A percentile compares a stretch with the other conserved stretches of the same genome.
Evolutionary conservation across 2,329 filamentous ascomycete genomes (phyloP).

Genomic region (Diplodia scrobiculata): DNA sequence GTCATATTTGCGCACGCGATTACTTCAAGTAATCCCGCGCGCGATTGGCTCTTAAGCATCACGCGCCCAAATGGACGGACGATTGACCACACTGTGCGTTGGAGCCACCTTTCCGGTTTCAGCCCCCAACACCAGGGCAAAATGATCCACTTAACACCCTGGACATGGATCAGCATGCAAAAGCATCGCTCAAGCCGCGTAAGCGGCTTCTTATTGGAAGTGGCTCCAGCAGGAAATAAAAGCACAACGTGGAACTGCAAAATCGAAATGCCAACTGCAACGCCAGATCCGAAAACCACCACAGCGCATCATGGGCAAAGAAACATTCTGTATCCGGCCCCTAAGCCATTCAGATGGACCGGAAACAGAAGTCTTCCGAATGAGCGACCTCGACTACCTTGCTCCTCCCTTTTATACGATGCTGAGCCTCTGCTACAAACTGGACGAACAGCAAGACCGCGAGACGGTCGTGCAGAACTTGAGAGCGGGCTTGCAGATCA

Average conservation of each 20-base stretch:
- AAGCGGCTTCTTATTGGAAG: not conserved
- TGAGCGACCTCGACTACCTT: slow-evolving; percentile 1
- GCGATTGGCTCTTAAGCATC: too few relatives aligned
- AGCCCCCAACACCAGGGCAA: not conserved
- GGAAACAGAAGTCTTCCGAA: not conserved
- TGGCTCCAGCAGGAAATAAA: not conserved
- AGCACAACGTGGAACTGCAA: not conserved
- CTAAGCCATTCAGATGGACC: not conserved
- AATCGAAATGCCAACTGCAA: not conserved
- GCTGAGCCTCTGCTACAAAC: slow-evolving; percentile 34
- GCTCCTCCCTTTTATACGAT: not conserved
- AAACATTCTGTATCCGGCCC: not conserved
- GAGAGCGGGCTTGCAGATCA: slow-evolving; percentile 30
- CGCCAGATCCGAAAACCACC: not conserved
- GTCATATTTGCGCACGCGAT: too few relatives aligned
- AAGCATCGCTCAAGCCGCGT: not conserved
- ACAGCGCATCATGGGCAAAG: not conserved
- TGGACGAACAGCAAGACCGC: slow-evolving; percentile 18
- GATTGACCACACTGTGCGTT: not conserved
- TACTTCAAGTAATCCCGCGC: too few relatives aligned
- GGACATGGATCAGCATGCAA: not conserved
- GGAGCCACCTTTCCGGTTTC: not conserved
- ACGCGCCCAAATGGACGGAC: too few relatives aligned
- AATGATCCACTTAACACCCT: not conserved
- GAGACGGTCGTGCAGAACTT: slow-evolving; percentile 30